These are phyloP conservation scores for Trichoderma pleuroti DNA, from an alignment of 2,329 filamentous ascomycete genomes.

Conservation along the genomic window DNA sequence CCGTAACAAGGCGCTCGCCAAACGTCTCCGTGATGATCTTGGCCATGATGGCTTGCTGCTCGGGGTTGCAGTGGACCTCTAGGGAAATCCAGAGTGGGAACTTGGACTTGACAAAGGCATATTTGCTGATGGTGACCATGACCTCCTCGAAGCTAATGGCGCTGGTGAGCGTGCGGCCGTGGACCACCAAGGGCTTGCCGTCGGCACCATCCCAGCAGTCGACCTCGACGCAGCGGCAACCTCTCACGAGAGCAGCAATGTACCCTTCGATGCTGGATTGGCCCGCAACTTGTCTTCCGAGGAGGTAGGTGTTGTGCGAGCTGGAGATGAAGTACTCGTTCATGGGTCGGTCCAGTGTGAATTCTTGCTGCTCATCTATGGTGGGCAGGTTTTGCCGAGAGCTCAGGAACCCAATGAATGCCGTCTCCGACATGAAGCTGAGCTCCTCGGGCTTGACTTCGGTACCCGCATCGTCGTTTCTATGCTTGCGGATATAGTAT, in stretches of 20 bases:
- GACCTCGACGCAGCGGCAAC: slow-evolving; percentile 93
- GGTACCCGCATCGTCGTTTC: slow-evolving; percentile 43
- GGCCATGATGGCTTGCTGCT: slow-evolving; percentile 85
- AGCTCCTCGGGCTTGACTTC: slow-evolving; percentile 46
- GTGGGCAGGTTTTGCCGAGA: slow-evolving; percentile 71
- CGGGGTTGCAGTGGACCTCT: slow-evolving; percentile 84
- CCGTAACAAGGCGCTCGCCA: slow-evolving; percentile 71
- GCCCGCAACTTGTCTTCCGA: slow-evolving; percentile 85
- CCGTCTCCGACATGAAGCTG: slow-evolving; percentile 67
- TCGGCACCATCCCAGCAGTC: slow-evolving; percentile 96
- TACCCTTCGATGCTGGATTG: slow-evolving; percentile 94
- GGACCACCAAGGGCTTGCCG: slow-evolving; percentile 83
- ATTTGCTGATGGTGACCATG: slow-evolving; percentile 89
- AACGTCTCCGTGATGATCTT: slow-evolving; percentile 84
- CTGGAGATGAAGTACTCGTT: slow-evolving; percentile 98
- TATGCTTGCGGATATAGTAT: slow-evolving; percentile 61
- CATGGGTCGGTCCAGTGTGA: slow-evolving; percentile 73
- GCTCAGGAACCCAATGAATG: slow-evolving; percentile 72
- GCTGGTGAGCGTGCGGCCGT: slow-evolving; percentile 84
- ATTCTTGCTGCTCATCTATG: slow-evolving; percentile 55
- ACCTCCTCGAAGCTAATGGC: slow-evolving; percentile 88
- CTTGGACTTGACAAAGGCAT: slow-evolving; percentile 82
- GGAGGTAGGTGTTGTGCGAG: slow-evolving; percentile 96
- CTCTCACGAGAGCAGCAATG: slow-evolving; percentile 79
- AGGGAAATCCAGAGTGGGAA: slow-evolving; percentile 93